Percentiles rank a stretch among this genome's conserved stretches.
Evolutionary conservation across 805 yeast species (phyloP).

Genomic region (Yamadazyma olivae): DNA sequence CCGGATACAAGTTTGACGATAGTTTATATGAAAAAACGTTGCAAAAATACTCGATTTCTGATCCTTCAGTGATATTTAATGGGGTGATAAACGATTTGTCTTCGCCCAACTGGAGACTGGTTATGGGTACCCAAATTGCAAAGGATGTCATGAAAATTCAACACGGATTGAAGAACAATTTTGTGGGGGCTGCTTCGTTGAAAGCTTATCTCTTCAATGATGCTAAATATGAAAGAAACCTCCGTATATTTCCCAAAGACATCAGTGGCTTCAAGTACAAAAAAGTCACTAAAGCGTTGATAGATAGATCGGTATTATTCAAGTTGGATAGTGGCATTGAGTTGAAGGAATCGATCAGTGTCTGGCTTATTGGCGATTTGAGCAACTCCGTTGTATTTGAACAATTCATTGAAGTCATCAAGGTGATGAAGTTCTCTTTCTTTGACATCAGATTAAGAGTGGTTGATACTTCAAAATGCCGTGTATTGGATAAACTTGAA

Average conservation of each 20-base stretch:
- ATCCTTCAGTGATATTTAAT: slow-evolving; percentile 61
- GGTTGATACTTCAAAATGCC: slow-evolving; percentile 21
- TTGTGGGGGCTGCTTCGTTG: slow-evolving; percentile 23
- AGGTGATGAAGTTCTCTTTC: slow-evolving; percentile 18
- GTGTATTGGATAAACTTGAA: slow-evolving; percentile 2
- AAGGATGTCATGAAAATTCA: slow-evolving; percentile 47
- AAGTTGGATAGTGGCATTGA: slow-evolving; percentile 16
- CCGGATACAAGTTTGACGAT: slow-evolving; percentile 15
- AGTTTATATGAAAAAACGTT: slow-evolving; percentile 20
- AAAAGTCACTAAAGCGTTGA: slow-evolving; percentile 22
- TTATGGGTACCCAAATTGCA: slow-evolving; percentile 49
- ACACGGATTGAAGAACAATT: slow-evolving; percentile 20
- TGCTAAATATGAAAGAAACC: slow-evolving; percentile 45
- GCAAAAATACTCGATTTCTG: slow-evolving; percentile 30
- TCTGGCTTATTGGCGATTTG: slow-evolving; percentile 61
- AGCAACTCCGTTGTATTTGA: slow-evolving; percentile 14
- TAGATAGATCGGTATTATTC: slow-evolving; percentile 21
- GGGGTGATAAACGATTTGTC: slow-evolving; percentile 63
- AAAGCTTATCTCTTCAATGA: slow-evolving; percentile 41
- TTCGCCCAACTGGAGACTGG: slow-evolving; percentile 51
- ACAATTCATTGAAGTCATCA: slow-evolving; percentile 33
- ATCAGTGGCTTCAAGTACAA: slow-evolving; percentile 32
- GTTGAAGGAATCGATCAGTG: slow-evolving; percentile 1
- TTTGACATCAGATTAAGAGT: slow-evolving; percentile 37
- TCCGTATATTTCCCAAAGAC: slow-evolving; percentile 32